Evolutionary conservation across 768 basidiomycete genomes (phyloP).

Genomic region (Punctularia strigosozonata): DNA sequence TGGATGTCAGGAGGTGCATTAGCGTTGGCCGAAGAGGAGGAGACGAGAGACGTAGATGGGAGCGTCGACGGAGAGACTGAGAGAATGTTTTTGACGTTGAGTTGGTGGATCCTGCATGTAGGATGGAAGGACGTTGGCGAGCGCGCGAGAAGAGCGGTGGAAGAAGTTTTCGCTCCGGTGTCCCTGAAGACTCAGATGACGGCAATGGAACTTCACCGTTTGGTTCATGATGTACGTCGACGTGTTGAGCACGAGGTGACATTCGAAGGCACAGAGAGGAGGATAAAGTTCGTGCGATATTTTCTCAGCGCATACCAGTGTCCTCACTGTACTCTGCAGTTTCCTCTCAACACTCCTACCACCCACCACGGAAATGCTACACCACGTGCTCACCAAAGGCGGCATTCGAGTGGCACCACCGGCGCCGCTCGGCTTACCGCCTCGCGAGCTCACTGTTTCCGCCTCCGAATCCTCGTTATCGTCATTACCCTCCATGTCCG

Average conservation of each 20-base stretch:
- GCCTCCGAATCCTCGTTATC: too few relatives aligned
- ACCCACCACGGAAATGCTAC: constrained; percentile 56
- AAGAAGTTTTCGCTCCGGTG: constrained; percentile 79
- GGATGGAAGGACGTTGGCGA: constrained; percentile 82
- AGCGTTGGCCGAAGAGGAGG: constrained; percentile 10
- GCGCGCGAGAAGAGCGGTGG: constrained; percentile 61
- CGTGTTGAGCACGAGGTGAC: constrained; percentile 65
- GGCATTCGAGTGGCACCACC: too few relatives aligned
- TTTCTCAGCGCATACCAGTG: not conserved
- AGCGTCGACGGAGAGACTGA: constrained; percentile 56
- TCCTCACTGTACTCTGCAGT: constrained; percentile 20
- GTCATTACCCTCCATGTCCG: too few relatives aligned
- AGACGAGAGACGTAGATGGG: constrained; percentile 17
- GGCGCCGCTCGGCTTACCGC: too few relatives aligned
- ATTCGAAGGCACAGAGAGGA: constrained; percentile 45
- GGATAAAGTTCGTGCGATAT: constrained; percentile 33
- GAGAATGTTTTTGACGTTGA: constrained; percentile 70
- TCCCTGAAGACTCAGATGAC: constrained; percentile 72
- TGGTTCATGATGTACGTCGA: constrained; percentile 63
- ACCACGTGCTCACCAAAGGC: constrained; percentile 58
- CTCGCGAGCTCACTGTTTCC: too few relatives aligned
- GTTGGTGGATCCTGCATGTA: constrained; percentile 88
- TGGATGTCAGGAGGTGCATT: too few relatives aligned
- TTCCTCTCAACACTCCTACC: constrained; percentile 70
- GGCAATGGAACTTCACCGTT: constrained; percentile 50